Evolutionary conservation across 2,329 filamentous ascomycete genomes (phyloP), one percentile per base, ranked within the genome.

Genomic region (Beauveria sp.): DNA sequence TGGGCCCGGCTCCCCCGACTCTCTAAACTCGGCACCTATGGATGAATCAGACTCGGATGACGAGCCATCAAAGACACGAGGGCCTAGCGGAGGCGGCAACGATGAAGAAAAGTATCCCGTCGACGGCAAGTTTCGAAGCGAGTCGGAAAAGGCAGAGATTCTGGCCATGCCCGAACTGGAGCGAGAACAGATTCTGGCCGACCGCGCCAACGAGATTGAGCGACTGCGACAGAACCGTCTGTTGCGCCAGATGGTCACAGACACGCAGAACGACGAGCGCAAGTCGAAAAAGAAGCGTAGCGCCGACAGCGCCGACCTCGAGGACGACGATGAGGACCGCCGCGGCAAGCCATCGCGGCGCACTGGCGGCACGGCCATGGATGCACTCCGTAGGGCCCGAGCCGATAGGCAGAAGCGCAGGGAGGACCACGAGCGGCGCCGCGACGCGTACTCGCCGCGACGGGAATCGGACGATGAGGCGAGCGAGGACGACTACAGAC

Each of bases 111-210:
- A 88, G 61, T 94, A 96, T 70, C 92, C 93, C 0, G 83, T 96
- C 64, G 94, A 99, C 66, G 92, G 93, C 67, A 87, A 94, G 69
- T 94, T 91, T 72, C 83, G 84, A 67, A 89, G 85, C 66, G 80
- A 85, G 50, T 81, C 84, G 44, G 90, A 94, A 70, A 92, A 90
- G 73, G 82, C 82, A 8, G 80, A 89, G 56, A 94, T 99, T 64
- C 87, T 94, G 82, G 84, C 81, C 61, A 86, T 97, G 83, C 88
- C 92, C 34, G 92, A 97, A 76, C 87, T 97, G 56, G 87, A 96
- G 70, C 89, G 93, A 64, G 94, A 99, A 74, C 86, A 91, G 71
- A 87, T 96, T 50, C 83, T 99, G 7, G 93, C 92, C 22, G 90
- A 96, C 67, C 91, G 94, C 66, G 88, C 89, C 41, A 86, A 91